Evolutionary conservation across 192 early-diverging fungal genomes (phyloP).

Genomic region (Coemansia umbellata): DNA sequence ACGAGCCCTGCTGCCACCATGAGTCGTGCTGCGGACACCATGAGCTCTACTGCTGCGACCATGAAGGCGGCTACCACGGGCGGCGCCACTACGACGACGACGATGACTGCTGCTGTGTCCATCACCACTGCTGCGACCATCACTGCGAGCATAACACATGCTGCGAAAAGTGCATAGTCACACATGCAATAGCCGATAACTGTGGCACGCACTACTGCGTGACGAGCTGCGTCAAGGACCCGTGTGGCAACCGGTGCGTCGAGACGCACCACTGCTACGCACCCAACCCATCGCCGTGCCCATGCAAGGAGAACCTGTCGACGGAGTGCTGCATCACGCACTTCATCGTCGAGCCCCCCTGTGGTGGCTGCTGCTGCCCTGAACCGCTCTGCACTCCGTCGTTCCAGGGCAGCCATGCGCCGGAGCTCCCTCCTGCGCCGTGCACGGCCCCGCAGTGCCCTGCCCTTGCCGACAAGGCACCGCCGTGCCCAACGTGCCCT

Average conservation of each 20-base stretch:
- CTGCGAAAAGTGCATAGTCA: constrained; percentile 40
- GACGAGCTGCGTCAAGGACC: constrained; percentile 51
- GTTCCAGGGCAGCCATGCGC: constrained; percentile 34
- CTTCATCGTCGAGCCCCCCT: constrained; percentile 45
- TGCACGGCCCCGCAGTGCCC: constrained; percentile 36
- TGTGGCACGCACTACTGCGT: constrained; percentile 53
- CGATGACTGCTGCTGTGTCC: constrained; percentile 13
- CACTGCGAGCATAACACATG: constrained; percentile 28
- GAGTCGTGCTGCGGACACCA: constrained; percentile 15
- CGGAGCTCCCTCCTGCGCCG: constrained; percentile 12
- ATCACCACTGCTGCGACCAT: constrained; percentile 27
- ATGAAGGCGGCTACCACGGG: constrained; percentile 25
- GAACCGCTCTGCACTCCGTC: constrained; percentile 42
- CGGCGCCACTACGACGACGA: constrained; percentile 19
- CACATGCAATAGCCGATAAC: constrained; percentile 43
- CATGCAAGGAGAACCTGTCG: constrained; percentile 41
- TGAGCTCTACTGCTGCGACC: constrained; percentile 16
- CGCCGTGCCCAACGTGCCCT: constrained; percentile 31
- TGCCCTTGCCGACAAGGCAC: constrained; percentile 11
- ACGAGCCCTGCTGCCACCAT: constrained; percentile 17
- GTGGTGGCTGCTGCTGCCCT: constrained; percentile 37
- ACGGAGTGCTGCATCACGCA: constrained; percentile 51
- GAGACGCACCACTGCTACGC: constrained; percentile 50
- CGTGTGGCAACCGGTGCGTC: constrained; percentile 43
- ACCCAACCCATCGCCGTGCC: constrained; percentile 32